Evolutionary conservation across 2,329 filamentous ascomycete genomes (phyloP).

Genomic region (Cercospora sp.): DNA sequence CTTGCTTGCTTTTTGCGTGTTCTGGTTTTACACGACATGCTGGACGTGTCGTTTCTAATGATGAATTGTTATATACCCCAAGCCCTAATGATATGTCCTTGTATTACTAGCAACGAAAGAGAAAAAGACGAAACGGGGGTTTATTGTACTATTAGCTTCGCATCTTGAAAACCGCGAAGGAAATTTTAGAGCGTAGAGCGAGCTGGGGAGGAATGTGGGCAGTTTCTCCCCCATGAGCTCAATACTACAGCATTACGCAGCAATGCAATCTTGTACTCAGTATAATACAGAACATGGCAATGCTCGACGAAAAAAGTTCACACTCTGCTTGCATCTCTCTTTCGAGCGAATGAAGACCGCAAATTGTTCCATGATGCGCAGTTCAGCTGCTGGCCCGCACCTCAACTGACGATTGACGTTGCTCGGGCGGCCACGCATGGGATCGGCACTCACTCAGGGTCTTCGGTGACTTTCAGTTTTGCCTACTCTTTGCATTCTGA

Average conservation of each 20-base stretch:
- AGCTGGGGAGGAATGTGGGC: not conserved
- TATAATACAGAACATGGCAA: not conserved
- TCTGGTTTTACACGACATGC: slow-evolving; percentile 11
- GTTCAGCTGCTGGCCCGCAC: not conserved
- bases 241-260: not conserved
- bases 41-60: slow-evolving; percentile 14
- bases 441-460: not conserved
- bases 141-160: slow-evolving; percentile 8
- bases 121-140: not conserved
- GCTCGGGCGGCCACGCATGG: not conserved
- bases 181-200: not conserved
- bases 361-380: not conserved
- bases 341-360: not conserved
- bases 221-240: not conserved
- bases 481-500: not conserved
- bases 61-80: slow-evolving; percentile 12
- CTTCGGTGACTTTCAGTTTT: not conserved
- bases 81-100: slow-evolving; percentile 14
- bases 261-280: not conserved
- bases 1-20: not conserved
- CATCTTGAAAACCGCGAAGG: not conserved
- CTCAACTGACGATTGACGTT: not conserved
- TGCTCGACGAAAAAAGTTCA: not conserved
- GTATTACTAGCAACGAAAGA: slow-evolving; percentile 14
- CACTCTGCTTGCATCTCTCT: not conserved